phyloP scores from a whole-genome alignment of 2,329 filamentous ascomycete genomes.

The Diplodia mutila region DNA sequence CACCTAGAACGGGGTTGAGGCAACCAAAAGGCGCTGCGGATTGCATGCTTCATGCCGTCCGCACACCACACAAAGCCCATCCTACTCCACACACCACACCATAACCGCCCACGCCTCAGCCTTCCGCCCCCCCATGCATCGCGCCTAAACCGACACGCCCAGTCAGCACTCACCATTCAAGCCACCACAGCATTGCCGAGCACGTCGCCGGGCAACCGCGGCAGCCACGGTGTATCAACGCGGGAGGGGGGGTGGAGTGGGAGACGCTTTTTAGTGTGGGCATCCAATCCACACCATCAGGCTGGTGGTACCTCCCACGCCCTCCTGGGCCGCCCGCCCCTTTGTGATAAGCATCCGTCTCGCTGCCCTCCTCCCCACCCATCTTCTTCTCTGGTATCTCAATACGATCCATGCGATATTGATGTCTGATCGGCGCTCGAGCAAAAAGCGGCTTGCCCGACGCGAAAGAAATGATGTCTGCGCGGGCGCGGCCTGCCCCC shows the following conservation, averaged over 20 bases:
- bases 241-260: neutral
- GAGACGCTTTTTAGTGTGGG: neutral
- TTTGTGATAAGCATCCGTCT: neutral
- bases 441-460: neutral
- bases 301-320: too few species aligned
- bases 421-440: neutral
- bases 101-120: neutral
- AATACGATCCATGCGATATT: neutral
- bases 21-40: neutral
- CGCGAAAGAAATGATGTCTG: neutral
- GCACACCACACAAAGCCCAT: neutral
- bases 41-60: slow-evolving; percentile 12
- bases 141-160: slow-evolving; percentile 3
- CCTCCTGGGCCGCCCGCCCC: neutral
- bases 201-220: neutral
- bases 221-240: neutral
- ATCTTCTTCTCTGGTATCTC: neutral
- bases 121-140: slow-evolving; percentile 2
- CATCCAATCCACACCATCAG: neutral
- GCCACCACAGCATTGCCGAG: neutral
- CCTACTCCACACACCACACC: neutral
- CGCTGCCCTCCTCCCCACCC: neutral
- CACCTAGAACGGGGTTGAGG: neutral
- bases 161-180: neutral
- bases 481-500: too few species aligned